Base-by-base conservation (phyloP, 1,139 yeast genomes). In the Nakaseomyces glabratus region DNA sequence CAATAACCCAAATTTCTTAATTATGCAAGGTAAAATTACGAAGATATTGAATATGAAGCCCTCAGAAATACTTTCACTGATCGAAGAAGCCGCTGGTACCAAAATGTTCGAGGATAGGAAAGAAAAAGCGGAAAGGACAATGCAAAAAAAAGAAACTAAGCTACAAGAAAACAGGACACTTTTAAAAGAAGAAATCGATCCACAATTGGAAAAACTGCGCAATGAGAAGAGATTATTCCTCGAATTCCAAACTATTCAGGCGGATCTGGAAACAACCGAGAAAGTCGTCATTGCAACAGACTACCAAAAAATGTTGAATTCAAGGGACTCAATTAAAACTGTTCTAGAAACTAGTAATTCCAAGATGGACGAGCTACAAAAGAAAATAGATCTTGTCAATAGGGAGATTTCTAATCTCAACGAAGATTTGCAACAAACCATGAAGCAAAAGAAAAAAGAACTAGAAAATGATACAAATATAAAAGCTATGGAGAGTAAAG, bases 1-100 rank as follows among this genome's bases (percentile, higher is more conserved):
- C 58, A 90, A 93, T 57, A 90, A 90, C 52, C 98, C 98, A 22
- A 93, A 90, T 58, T 93, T 93, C 59, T 68, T 93, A 49, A 93
- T 93, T 52, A 90, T 93, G 98, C 99, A 93, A 61, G 99, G 99
- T 40, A 82, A 85, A 53, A 93, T 93, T 60, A 93, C 98, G 22
- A 90, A 93, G 57, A 97, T 93, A 40, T 69, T 93, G 52, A 90
- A 93, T 58, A 90, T 90, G 98, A 86, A 84, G 51, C 93, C 98
- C 1, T 63, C 74, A 2, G 98, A 93, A 56, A 82, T 88, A 22
- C 62, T 93, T 47, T 78, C 95, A 3, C 68, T 90, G 47, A 86
- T 93, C 41, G 98, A 90, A 61, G 99, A 93, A 61, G 98, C 98
- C 0, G 95, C 98, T 1, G 98, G 99, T 6, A 93, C 98, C 0